Percentiles rank a stretch among this genome's conserved stretches.
Conservation (phyloP, 768 basidiomycete genomes). For the Podaxis sp. region DNA sequence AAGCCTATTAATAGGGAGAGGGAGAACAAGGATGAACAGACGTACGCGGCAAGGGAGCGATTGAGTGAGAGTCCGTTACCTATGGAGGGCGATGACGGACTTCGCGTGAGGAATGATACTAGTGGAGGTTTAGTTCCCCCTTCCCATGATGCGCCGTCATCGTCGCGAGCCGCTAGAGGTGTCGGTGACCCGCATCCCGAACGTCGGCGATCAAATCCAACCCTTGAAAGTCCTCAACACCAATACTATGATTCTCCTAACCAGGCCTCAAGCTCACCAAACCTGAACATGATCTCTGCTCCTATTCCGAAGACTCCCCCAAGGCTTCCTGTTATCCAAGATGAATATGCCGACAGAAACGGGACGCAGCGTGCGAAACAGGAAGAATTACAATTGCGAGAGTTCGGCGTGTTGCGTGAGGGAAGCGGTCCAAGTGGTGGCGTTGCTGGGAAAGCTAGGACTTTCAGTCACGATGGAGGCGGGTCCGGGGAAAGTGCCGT, state of each 20-base stretch:
- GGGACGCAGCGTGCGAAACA: neutral
- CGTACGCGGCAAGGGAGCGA: conserved; percentile 20
- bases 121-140: neutral
- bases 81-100: neutral
- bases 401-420: neutral
- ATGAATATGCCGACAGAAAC: neutral
- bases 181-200: neutral
- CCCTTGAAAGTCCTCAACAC: neutral
- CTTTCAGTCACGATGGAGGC: neutral
- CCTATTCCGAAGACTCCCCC: neutral
- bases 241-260: neutral
- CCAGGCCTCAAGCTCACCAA: neutral
- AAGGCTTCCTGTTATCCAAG: neutral
- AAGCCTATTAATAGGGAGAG: neutral
- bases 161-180: neutral
- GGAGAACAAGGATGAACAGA: conserved; percentile 16
- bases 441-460: conserved; percentile 1
- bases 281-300: neutral
- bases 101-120: neutral
- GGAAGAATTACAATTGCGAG: neutral
- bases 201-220: neutral
- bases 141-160: neutral
- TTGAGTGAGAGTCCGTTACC: conserved; percentile 17
- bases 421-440: neutral
- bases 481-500: conserved; percentile 11